Conservation (phyloP, 2,329 filamentous ascomycete species). For the Cladosporium sp. region DNA sequence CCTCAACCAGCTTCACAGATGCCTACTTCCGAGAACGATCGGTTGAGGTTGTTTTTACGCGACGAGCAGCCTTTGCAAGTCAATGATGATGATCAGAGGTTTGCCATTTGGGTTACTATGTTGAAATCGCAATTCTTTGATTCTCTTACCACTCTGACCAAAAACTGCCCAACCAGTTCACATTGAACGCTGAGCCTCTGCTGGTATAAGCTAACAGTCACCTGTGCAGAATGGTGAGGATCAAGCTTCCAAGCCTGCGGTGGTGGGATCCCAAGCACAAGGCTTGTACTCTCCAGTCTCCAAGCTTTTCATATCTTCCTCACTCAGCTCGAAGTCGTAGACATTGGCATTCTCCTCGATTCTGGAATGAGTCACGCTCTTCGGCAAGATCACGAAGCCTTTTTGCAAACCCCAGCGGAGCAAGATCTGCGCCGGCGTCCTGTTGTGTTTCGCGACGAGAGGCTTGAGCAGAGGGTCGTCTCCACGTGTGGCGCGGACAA, state of each 20-base stretch:
- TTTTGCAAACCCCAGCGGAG: constrained; percentile 60
- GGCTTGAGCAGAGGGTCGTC: constrained; percentile 51
- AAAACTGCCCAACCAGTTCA: too few relatives aligned
- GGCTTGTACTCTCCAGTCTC: constrained; percentile 53
- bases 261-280: constrained; percentile 57
- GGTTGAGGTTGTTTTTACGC: too few relatives aligned
- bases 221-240: too few relatives aligned
- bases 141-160: too few relatives aligned
- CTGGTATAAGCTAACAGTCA: too few relatives aligned
- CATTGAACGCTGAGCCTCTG: too few relatives aligned
- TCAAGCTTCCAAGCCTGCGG: constrained; percentile 20
- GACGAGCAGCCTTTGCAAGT: too few relatives aligned
- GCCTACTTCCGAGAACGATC: too few relatives aligned
- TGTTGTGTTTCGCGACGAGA: constrained; percentile 54
- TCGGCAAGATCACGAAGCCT: constrained; percentile 60
- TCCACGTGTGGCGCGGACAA: constrained; percentile 43
- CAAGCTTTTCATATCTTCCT: constrained; percentile 56
- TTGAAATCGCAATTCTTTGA: too few relatives aligned
- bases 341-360: constrained; percentile 59
- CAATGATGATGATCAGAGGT: too few relatives aligned
- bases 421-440: constrained; percentile 56
- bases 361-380: constrained; percentile 55
- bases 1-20: too few relatives aligned
- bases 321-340: constrained; percentile 57
- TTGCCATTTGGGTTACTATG: too few relatives aligned